Evolutionary conservation across 73 alveolate genomes (phyloP), one percentile per base, ranked within the genome.

Genomic region (Blepharisma japonicum): DNA sequence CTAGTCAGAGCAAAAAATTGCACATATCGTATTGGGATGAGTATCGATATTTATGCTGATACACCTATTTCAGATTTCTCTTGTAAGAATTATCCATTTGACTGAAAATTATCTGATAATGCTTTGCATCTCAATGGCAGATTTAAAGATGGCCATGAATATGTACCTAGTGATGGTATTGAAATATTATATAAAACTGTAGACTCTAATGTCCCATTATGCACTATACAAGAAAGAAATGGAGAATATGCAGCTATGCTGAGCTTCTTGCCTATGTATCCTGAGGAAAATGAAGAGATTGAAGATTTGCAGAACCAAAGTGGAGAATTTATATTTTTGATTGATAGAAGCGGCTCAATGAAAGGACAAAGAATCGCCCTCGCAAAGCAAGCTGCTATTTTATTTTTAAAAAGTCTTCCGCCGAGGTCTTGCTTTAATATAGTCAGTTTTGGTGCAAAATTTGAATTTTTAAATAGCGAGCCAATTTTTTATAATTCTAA

Each of bases 311-410:
- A 61, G 23, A 39, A 39, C 3, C n/a, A n/a, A 61, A 32, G 42
- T 4, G 93, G 93, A 32, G 93, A 82, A 50, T 93, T 83, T 78
- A 68, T 90, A 48, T 91, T 93, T 77, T 54, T 93, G 32, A 45
- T 93, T 21, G 98, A 92, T 81, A 82, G 96, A 85, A 86, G 95
- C 78, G 95, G 96, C 6, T 90, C 97, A 25, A 92, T 93, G 98
- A 61, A 86, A 20, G 95, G 94, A 7, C 68, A 80, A 38, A 55
- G 93, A 25, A 93, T 93, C 20, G 77, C 77, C 32, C 55, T 85
- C 45, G 97, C 96, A 0, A 85, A 71, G 61, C 93, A 93, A 81
- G 89, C 98, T 0, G 71, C 92, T 7, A 68, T 71, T 45, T 81
- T 91, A 45, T 93, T 93, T 71, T 50, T 92, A 68, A 87, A 78